These are phyloP conservation scores for Cymbomonas tetramitiformis DNA, from an alignment of 139 green algal genomes.

Conservation along the genomic window DNA sequence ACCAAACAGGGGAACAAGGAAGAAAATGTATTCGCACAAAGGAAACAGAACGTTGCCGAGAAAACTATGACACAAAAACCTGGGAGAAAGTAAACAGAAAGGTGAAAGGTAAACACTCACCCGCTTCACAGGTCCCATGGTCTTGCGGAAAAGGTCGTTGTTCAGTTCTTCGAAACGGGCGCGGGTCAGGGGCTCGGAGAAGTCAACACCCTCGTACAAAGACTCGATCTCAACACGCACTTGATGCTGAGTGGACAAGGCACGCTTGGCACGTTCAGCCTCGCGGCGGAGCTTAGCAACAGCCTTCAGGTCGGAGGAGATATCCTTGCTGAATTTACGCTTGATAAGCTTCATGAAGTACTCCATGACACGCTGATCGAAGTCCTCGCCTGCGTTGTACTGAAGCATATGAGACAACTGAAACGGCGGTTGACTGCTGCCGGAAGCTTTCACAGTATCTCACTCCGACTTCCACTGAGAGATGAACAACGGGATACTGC, in stretches of 20 bases:
- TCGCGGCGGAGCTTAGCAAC: constrained; percentile 89
- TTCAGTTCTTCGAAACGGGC: constrained; percentile 98
- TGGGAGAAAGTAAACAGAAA: too few species aligned
- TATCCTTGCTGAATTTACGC: constrained; percentile 85
- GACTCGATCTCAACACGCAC: constrained; percentile 92
- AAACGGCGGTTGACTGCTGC: constrained; percentile 10
- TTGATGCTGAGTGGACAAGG: constrained; percentile 88
- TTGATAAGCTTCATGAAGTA: constrained; percentile 99
- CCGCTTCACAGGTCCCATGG: constrained; percentile 85
- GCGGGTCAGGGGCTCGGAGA: constrained; percentile 89
- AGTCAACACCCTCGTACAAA: constrained; percentile 82
- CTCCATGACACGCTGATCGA: constrained; percentile 94
- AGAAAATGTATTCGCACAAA: too few species aligned
- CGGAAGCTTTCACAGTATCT: neutral
- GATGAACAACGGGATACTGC: neutral
- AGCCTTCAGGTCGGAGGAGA: constrained; percentile 74
- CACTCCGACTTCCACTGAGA: neutral
- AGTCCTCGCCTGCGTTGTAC: constrained; percentile 69
- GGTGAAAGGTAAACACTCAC: too few species aligned
- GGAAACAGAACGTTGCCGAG: too few species aligned
- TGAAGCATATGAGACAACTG: constrained; percentile 7
- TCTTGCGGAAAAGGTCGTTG: constrained; percentile 95
- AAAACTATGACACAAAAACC: too few species aligned
- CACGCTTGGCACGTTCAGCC: constrained; percentile 91
- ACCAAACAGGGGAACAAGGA: neutral